phyloP scores from a whole-genome alignment of 2,329 filamentous ascomycete genomes.

The Monosporascus sp. region DNA sequence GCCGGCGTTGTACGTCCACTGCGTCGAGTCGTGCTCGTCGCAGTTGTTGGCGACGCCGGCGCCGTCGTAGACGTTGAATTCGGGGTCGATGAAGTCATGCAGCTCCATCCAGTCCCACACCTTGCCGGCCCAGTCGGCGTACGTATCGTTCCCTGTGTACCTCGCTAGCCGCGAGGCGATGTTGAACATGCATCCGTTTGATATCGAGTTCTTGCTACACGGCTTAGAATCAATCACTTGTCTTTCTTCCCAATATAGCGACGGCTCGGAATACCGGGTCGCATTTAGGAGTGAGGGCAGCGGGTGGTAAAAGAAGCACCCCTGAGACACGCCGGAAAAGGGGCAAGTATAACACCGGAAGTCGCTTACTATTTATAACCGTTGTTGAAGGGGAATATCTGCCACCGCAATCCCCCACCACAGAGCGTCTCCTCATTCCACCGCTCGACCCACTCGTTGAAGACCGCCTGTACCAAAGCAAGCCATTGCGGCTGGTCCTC shows the following conservation, averaged over 20 bases:
- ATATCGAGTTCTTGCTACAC: constrained; percentile 56
- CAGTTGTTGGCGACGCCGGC: constrained; percentile 41
- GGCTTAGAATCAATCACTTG: no score
- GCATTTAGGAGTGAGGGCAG: no score
- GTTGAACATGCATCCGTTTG: constrained; percentile 68
- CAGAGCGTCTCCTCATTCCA: constrained; percentile 63
- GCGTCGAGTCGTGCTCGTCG: constrained; percentile 47
- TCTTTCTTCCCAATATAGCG: no score
- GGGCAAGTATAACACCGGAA: no score
- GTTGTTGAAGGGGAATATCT: constrained; percentile 73
- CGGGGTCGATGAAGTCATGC: constrained; percentile 50
- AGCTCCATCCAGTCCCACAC: constrained; percentile 61
- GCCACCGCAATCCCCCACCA: constrained; percentile 76
- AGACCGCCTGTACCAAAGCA: constrained; percentile 72
- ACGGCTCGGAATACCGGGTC: no score
- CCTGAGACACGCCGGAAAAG: no score
- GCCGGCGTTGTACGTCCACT: constrained; percentile 69
- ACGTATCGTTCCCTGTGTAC: constrained; percentile 76
- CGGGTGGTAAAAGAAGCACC: no score
- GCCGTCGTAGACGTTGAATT: constrained; percentile 56
- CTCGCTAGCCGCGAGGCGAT: constrained; percentile 65
- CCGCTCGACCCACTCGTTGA: constrained; percentile 68
- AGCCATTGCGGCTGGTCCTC: constrained; percentile 66
- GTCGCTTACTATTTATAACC: constrained; percentile 52
- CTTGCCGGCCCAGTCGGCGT: constrained; percentile 68